A percentile compares a stretch with the other conserved stretches of the same genome.
Conservation (phyloP, 2,329 filamentous ascomycete species). For the Botrytis galanthina region DNA sequence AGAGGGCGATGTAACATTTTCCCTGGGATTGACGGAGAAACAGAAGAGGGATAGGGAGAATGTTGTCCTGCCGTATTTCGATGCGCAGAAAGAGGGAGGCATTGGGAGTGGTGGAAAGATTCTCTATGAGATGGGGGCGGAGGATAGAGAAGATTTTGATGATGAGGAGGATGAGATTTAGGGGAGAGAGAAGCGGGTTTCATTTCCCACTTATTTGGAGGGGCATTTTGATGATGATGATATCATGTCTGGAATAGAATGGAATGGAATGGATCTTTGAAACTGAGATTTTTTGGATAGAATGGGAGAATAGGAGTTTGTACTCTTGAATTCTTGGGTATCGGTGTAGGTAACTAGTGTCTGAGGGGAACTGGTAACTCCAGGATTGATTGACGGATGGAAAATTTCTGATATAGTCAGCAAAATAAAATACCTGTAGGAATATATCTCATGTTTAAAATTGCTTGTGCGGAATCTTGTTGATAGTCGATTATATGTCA, state of each 20-base stretch:
- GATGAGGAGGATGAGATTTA: slow-evolving; percentile 67
- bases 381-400: not conserved
- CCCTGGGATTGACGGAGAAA: slow-evolving; percentile 83
- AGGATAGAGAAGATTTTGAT: slow-evolving; percentile 96
- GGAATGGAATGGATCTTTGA: not conserved
- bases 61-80: slow-evolving; percentile 92
- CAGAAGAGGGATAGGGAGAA: slow-evolving; percentile 83
- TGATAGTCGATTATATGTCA: no score
- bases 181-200: not conserved
- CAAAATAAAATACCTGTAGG: no score
- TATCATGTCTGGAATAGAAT: not conserved
- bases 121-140: slow-evolving; percentile 91
- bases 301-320: not conserved
- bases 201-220: not conserved
- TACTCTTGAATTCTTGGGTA: not conserved
- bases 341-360: not conserved
- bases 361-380: not conserved
- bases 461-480: no score
- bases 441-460: no score
- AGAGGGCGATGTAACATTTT: slow-evolving; percentile 74
- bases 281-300: not conserved
- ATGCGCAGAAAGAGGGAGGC: slow-evolving; percentile 80
- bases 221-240: not conserved
- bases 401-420: no score
- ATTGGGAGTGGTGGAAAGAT: slow-evolving; percentile 88